A percentile compares a stretch with the other conserved stretches of the same genome.
Conservation (phyloP, 257 asterid genomes). For the Anisodus acutangulus region DNA sequence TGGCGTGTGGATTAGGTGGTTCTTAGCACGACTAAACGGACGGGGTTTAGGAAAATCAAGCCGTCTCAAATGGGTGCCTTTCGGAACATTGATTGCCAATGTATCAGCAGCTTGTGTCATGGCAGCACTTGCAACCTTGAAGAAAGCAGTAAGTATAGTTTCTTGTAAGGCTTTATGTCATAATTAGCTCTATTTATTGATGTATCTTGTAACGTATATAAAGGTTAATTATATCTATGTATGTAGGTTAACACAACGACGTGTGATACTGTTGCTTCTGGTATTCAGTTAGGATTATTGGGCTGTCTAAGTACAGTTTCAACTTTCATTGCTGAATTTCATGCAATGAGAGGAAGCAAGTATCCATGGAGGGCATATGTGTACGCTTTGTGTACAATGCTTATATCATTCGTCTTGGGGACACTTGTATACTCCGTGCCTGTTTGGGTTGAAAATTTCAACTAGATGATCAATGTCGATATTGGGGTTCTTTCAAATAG, state of each 20-base stretch:
- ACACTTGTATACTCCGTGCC: conserved; percentile 73
- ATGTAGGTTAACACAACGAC: conserved; percentile 49
- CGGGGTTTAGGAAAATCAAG: conserved; percentile 65
- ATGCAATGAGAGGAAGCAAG: conserved; percentile 70
- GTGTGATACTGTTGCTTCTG: conserved; percentile 59
- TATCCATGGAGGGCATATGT: conserved; percentile 73
- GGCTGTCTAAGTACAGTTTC: conserved; percentile 94
- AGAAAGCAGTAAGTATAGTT: conserved; percentile 56
- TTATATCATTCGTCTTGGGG: conserved; percentile 59
- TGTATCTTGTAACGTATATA: neutral
- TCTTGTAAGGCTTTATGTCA: neutral
- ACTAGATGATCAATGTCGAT: conserved; percentile 34
- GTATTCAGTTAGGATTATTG: conserved; percentile 73
- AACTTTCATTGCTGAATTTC: conserved; percentile 79
- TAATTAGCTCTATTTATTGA: neutral
- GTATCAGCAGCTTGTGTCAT: conserved; percentile 82
- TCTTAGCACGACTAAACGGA: conserved; percentile 82
- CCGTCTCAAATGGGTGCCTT: conserved; percentile 73
- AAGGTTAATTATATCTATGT: neutral
- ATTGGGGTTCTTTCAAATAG: neutral
- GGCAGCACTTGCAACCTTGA: conserved; percentile 80
- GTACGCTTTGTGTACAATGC: conserved; percentile 56
- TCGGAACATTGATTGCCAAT: conserved; percentile 92
- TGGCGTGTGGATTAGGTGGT: conserved; percentile 92
- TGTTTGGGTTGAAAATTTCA: conserved; percentile 54